Evolutionary conservation across 441 rosid species (phyloP).

Genomic region (Eutrema salsugineum): DNA sequence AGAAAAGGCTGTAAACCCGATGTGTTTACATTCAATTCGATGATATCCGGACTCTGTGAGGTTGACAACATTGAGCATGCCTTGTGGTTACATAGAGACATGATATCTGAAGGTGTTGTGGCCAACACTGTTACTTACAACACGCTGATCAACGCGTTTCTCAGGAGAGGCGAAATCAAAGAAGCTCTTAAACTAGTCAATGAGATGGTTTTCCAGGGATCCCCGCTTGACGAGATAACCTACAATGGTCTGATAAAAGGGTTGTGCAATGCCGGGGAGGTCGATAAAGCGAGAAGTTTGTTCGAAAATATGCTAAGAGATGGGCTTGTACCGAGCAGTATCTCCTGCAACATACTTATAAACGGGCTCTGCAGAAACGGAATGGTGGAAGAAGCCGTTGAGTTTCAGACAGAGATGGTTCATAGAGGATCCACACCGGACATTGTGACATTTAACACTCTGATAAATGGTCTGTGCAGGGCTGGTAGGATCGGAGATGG

Average conservation of each 20-base stretch:
- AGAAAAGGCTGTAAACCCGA: slow-evolving; percentile 83
- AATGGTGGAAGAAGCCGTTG: slow-evolving; percentile 57
- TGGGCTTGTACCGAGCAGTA: slow-evolving; percentile 48
- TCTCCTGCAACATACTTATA: slow-evolving; percentile 75
- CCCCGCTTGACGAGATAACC: slow-evolving; percentile 64
- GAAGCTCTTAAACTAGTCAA: slow-evolving; percentile 74
- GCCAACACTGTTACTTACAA: slow-evolving; percentile 86
- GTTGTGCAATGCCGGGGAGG: slow-evolving; percentile 57
- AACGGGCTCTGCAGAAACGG: slow-evolving; percentile 60
- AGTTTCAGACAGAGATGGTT: slow-evolving; percentile 70
- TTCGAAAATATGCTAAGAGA: slow-evolving; percentile 71
- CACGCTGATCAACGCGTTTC: slow-evolving; percentile 55
- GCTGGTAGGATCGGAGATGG: slow-evolving; percentile 58
- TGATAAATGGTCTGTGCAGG: slow-evolving; percentile 78
- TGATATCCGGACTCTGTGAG: slow-evolving; percentile 72
- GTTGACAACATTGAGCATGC: slow-evolving; percentile 54
- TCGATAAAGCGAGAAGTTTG: slow-evolving; percentile 58
- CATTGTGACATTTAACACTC: slow-evolving; percentile 70
- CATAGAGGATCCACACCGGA: slow-evolving; percentile 66
- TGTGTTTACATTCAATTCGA: slow-evolving; percentile 68
- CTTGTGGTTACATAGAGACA: slow-evolving; percentile 50
- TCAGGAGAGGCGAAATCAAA: slow-evolving; percentile 56
- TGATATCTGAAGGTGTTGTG: slow-evolving; percentile 74
- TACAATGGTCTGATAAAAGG: slow-evolving; percentile 71
- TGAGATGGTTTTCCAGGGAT: slow-evolving; percentile 82